A percentile compares a stretch with the other conserved stretches of the same genome.
Evolutionary conservation across 2,329 filamentous ascomycete genomes (phyloP).

Genomic region (Diaporthe sp.): DNA sequence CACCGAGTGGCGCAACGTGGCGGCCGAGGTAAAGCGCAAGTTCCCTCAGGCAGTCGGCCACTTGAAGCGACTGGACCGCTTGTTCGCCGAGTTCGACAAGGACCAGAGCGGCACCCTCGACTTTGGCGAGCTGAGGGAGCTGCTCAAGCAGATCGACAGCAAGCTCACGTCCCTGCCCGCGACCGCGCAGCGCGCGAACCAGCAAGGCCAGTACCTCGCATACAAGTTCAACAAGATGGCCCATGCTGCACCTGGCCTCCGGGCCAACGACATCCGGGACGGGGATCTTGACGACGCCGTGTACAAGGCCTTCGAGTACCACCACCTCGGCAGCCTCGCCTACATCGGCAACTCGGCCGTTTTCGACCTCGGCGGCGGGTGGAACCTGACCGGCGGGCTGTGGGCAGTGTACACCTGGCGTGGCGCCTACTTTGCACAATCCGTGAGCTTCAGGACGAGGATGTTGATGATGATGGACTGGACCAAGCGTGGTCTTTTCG

Average conservation of each 20-base stretch:
- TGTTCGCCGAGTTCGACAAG: constrained; percentile 93
- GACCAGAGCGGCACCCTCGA: constrained; percentile 94
- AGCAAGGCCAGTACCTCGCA: constrained; percentile 93
- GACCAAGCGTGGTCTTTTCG: constrained; percentile 96
- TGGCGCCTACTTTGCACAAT: constrained; percentile 97
- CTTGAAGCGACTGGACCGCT: constrained; percentile 87
- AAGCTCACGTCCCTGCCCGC: constrained; percentile 96
- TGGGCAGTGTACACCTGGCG: constrained; percentile 97
- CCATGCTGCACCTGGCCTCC: constrained; percentile 79
- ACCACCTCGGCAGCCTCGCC: constrained; percentile 89
- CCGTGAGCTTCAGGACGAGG: constrained; percentile 91
- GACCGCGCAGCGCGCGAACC: constrained; percentile 95
- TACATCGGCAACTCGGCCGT: constrained; percentile 97
- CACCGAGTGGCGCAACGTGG: constrained; percentile 88
- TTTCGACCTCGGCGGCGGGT: constrained; percentile 86
- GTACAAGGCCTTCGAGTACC: constrained; percentile 96
- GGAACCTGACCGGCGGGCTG: constrained; percentile 84
- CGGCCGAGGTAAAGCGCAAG: constrained; percentile 84
- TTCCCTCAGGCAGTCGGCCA: constrained; percentile 94
- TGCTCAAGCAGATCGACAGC: constrained; percentile 91
- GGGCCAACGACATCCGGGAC: constrained; percentile 84
- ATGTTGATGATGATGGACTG: constrained; percentile 97
- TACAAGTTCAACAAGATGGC: constrained; percentile 95
- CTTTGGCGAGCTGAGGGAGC: constrained; percentile 90
- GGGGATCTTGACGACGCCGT: constrained; percentile 93